phyloP scores from a whole-genome alignment of 1,139 yeast species.

The Sugiyamaella castrensis region DNA sequence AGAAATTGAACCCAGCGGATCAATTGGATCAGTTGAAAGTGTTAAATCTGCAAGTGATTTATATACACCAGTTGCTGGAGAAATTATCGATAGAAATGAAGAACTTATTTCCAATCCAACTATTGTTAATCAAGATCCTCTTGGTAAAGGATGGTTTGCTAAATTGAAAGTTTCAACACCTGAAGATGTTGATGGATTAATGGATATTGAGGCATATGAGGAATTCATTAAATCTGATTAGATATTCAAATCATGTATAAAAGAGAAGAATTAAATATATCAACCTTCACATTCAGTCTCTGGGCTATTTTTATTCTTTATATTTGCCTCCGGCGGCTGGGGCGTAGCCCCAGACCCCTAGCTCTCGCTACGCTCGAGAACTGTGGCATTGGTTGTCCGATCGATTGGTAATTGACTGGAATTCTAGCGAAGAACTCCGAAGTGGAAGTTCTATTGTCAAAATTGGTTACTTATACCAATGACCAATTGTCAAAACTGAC shows the following conservation, averaged over 20 bases:
- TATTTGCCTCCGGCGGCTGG: constrained; percentile 3
- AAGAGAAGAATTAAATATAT: too few species aligned
- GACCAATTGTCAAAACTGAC: too few species aligned
- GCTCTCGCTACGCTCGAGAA: too few species aligned
- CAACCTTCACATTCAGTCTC: too few species aligned
- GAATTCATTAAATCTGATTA: constrained; percentile 47
- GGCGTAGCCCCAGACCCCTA: not conserved
- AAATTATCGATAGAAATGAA: constrained; percentile 67
- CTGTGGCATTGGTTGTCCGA: too few species aligned
- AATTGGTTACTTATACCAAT: too few species aligned
- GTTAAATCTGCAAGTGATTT: constrained; percentile 95
- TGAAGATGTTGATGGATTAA: constrained; percentile 44
- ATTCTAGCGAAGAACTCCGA: too few species aligned
- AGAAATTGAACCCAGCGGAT: constrained; percentile 66
- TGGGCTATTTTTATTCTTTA: too few species aligned
- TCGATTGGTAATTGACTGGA: too few species aligned
- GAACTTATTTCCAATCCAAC: constrained; percentile 67
- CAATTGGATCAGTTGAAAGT: constrained; percentile 89
- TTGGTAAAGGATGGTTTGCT: constrained; percentile 93
- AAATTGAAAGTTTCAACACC: constrained; percentile 57
- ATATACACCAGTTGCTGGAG: constrained; percentile 83
- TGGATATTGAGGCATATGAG: constrained; percentile 61
- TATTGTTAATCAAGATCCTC: constrained; percentile 80
- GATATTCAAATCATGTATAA: not conserved
- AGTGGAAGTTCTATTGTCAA: too few species aligned